Conservation (phyloP, 805 yeast genomes). For the Vanderwaltozyma yarrowii region DNA sequence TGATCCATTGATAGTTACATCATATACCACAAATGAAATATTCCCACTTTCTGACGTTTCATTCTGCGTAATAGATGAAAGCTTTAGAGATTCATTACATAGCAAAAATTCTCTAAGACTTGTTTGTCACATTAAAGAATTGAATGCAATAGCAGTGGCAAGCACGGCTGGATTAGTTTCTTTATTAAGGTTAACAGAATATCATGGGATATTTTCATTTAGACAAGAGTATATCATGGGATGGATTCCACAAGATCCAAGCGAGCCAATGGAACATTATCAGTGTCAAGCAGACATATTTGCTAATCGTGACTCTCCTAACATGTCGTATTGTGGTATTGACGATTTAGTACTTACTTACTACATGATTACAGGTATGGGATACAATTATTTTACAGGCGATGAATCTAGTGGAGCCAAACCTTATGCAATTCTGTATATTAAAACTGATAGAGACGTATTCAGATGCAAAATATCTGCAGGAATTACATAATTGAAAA, state of each 20-base stretch:
- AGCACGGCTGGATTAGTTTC: slow-evolving; percentile 19
- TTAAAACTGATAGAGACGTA: slow-evolving; percentile 1
- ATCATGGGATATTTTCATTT: slow-evolving; percentile 20
- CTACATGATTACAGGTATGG: slow-evolving; percentile 14
- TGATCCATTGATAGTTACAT: slow-evolving; percentile 16
- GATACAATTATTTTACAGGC: slow-evolving; percentile 12
- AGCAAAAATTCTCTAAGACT: slow-evolving; percentile 11
- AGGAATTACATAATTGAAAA: background rate
- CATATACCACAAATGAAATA: slow-evolving; percentile 14
- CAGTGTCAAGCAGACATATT: slow-evolving; percentile 3
- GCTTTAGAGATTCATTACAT: background rate
- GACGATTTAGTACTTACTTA: slow-evolving; percentile 16
- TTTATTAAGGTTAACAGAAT: slow-evolving; percentile 19
- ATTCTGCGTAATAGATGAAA: slow-evolving; percentile 5
- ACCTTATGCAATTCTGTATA: slow-evolving; percentile 12
- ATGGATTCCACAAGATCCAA: slow-evolving; percentile 17
- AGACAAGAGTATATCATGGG: slow-evolving; percentile 24
- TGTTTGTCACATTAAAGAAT: slow-evolving; percentile 17
- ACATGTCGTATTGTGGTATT: slow-evolving; percentile 6
- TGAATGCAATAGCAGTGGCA: slow-evolving; percentile 21
- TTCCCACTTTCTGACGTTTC: slow-evolving; percentile 11
- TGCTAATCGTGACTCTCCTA: background rate
- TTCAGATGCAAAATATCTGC: slow-evolving; percentile 1
- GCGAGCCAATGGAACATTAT: slow-evolving; percentile 1
- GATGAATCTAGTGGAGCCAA: slow-evolving; percentile 4